A percentile compares a stretch with the other conserved stretches of the same genome.
Conservation (phyloP, 805 yeast species). For the Cyberlindnera lachancei region DNA sequence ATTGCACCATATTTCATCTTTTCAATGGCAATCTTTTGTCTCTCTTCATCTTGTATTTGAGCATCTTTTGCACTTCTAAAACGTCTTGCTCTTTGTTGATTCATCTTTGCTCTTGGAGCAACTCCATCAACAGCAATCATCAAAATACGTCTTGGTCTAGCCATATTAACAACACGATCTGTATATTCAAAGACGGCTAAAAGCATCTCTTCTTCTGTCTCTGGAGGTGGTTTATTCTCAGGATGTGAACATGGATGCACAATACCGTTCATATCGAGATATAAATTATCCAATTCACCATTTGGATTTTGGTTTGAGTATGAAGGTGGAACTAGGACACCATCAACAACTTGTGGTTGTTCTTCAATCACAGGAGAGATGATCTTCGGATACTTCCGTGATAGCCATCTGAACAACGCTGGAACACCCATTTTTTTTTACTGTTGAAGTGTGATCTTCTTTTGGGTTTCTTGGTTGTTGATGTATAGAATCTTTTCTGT, state of each 20-base stretch:
- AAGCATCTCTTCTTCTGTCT: slow-evolving; percentile 95
- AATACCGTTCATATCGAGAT: slow-evolving; percentile 97
- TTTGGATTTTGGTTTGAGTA: slow-evolving; percentile 81
- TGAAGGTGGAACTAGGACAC: slow-evolving; percentile 53
- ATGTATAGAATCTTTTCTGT: too few species aligned
- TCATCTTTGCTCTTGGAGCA: slow-evolving; percentile 97
- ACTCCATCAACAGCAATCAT: slow-evolving; percentile 98
- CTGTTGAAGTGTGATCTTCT: too few species aligned
- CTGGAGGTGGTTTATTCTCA: slow-evolving; percentile 92
- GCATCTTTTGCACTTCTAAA: slow-evolving; percentile 92
- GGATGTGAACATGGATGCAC: slow-evolving; percentile 99
- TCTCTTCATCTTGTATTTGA: slow-evolving; percentile 63
- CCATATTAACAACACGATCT: slow-evolving; percentile 85
- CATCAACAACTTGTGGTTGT: slow-evolving; percentile 49
- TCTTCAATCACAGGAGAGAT: slow-evolving; percentile 86
- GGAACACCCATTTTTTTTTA: slow-evolving; percentile 99
- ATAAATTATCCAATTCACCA: slow-evolving; percentile 91
- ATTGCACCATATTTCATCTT: slow-evolving; percentile 41
- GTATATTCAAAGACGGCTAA: slow-evolving; percentile 89
- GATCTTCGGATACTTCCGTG: slow-evolving; percentile 88
- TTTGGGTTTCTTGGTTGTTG: too few species aligned
- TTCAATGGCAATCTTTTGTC: slow-evolving; percentile 36
- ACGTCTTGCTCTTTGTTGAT: slow-evolving; percentile 91
- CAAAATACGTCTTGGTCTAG: slow-evolving; percentile 86
- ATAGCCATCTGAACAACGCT: slow-evolving; percentile 94